These are phyloP conservation scores for Verticillium alfalfae DNA, from an alignment of 2,329 filamentous ascomycete genomes.

Conservation along the genomic window DNA sequence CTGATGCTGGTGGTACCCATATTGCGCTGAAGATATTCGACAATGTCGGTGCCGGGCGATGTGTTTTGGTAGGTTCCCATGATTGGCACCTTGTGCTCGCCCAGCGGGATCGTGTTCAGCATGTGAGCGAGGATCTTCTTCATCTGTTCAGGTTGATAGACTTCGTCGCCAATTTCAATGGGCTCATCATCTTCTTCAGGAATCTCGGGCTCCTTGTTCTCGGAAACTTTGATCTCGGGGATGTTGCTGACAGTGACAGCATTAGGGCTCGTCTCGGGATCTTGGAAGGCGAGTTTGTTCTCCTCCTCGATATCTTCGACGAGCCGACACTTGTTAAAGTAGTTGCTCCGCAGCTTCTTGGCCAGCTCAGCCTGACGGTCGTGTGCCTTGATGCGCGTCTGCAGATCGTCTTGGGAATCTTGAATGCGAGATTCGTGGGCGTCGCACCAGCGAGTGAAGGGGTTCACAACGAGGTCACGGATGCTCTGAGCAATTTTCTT, in stretches of 20 bases:
- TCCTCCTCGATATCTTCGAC: constrained; percentile 97
- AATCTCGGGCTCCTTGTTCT: constrained; percentile 55
- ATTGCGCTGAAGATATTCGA: constrained; percentile 87
- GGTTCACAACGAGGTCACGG: constrained; percentile 88
- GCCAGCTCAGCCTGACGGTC: constrained; percentile 86
- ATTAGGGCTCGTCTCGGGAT: constrained; percentile 67
- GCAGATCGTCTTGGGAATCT: constrained; percentile 91
- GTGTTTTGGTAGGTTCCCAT: constrained; percentile 93
- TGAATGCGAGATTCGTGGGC: constrained; percentile 87
- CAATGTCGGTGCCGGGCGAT: constrained; percentile 85
- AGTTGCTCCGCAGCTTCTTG: constrained; percentile 89
- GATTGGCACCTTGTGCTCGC: constrained; percentile 92
- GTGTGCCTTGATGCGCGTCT: constrained; percentile 84
- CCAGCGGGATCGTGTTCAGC: constrained; percentile 78
- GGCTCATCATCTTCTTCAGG: constrained; percentile 67
- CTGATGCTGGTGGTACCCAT: constrained; percentile 79
- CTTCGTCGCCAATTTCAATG: constrained; percentile 85
- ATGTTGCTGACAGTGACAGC: constrained; percentile 58
- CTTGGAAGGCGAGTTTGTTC: constrained; percentile 96
- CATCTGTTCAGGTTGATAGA: constrained; percentile 77
- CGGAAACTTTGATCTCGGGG: constrained; percentile 83
- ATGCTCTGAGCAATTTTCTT: constrained; percentile 96
- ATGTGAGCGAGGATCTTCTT: constrained; percentile 87
- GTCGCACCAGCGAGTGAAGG: constrained; percentile 94
- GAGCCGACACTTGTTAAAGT: constrained; percentile 97